phyloP scores from a whole-genome alignment of 2,329 filamentous ascomycete species.

The Paracamarosporium sp. region DNA sequence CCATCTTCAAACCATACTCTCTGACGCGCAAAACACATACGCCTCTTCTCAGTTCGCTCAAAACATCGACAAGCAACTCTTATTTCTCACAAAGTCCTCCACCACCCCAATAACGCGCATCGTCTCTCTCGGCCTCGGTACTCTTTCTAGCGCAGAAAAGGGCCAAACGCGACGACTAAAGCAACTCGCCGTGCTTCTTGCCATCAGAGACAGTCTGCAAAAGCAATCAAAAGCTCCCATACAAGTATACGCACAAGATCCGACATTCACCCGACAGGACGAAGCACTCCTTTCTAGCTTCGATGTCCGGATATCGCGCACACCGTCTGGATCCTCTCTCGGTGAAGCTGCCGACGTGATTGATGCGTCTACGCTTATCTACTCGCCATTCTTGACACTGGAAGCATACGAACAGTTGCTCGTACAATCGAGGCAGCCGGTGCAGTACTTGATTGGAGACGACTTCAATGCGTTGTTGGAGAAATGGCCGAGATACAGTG shows the following conservation, averaged over 20 bases:
- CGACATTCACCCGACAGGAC: constrained; percentile 35
- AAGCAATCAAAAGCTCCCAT: constrained; percentile 5
- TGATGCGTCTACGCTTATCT: constrained; percentile 29
- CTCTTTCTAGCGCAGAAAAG: constrained; percentile 15
- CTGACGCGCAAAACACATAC: constrained; percentile 15
- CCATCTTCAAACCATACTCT: constrained; percentile 11
- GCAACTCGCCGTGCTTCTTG: constrained; percentile 35
- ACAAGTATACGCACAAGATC: constrained; percentile 38
- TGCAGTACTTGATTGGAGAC: constrained; percentile 31
- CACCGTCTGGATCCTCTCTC: constrained; percentile 29
- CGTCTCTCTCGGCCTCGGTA: constrained; percentile 29
- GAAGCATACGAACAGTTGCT: constrained; percentile 27
- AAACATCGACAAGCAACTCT: constrained; percentile 15
- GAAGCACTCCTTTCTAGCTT: constrained; percentile 29
- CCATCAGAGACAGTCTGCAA: constrained; percentile 20
- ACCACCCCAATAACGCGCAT: constrained; percentile 18
- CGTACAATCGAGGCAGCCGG: not conserved
- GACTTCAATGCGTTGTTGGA: constrained; percentile 33
- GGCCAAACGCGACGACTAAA: constrained; percentile 34
- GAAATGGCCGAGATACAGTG: constrained; percentile 38
- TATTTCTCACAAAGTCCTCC: constrained; percentile 8
- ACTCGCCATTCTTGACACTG: constrained; percentile 36
- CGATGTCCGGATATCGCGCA: constrained; percentile 27
- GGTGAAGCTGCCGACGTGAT: constrained; percentile 32
- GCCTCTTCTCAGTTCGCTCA: constrained; percentile 16